A percentile compares a stretch with the other conserved stretches of the same genome.
Conservation (phyloP, 2,329 filamentous ascomycete species). For the Penicillium oxalicum region DNA sequence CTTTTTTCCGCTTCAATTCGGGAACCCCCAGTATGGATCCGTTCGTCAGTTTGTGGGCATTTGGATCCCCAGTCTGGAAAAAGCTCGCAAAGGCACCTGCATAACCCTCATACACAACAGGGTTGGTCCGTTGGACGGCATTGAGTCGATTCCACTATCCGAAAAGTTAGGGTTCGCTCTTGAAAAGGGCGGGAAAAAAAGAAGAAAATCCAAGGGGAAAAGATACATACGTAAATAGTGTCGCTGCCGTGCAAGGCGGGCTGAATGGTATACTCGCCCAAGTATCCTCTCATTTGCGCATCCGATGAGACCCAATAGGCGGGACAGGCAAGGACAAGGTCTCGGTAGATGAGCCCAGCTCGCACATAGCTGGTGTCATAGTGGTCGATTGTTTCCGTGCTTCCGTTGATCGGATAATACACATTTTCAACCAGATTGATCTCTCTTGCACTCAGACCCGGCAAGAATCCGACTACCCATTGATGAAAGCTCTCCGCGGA, state of each 20-base stretch:
- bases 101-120: slow-evolving; percentile 52
- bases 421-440: slow-evolving; percentile 37
- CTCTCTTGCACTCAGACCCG: slow-evolving; percentile 39
- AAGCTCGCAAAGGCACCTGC: slow-evolving; percentile 56
- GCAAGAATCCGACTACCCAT: slow-evolving; percentile 53
- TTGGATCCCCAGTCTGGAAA: slow-evolving; percentile 55
- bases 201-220: background rate
- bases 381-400: slow-evolving; percentile 41
- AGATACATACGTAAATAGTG: slow-evolving; percentile 46
- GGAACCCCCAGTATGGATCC: slow-evolving; percentile 41
- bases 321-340: slow-evolving; percentile 55
- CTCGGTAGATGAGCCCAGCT: slow-evolving; percentile 54
- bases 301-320: slow-evolving; percentile 51
- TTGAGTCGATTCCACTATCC: slow-evolving; percentile 53
- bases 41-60: slow-evolving; percentile 51
- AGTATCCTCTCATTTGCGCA: slow-evolving; percentile 44
- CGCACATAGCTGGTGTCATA: slow-evolving; percentile 50
- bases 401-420: slow-evolving; percentile 46
- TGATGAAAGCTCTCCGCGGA: slow-evolving; percentile 45
- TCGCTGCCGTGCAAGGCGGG: slow-evolving; percentile 57
- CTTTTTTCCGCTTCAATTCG: slow-evolving; percentile 29
- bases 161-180: background rate
- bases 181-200: background rate
- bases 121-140: slow-evolving; percentile 47
- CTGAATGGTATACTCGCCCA: slow-evolving; percentile 55